These are phyloP conservation scores for Dendrocalamus sinicus DNA, from an alignment of 176 grass and related monocot species.

Conservation along the genomic window DNA sequence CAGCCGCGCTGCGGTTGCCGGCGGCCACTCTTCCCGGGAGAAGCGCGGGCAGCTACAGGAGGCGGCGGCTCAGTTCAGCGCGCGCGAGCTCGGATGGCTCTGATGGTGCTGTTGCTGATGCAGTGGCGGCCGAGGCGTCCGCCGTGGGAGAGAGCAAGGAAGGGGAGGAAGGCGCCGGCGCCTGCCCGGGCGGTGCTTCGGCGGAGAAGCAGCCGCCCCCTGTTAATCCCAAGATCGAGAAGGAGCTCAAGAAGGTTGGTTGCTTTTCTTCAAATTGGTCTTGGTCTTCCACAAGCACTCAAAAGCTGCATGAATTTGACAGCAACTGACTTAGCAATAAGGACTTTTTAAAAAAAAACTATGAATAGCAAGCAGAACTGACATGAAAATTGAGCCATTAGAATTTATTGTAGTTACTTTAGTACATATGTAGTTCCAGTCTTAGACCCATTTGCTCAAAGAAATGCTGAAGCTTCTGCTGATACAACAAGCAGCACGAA, in stretches of 20 bases:
- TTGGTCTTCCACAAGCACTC: neutral
- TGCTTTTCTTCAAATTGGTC: neutral
- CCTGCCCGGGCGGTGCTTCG: conserved; percentile 3
- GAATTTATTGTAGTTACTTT: neutral
- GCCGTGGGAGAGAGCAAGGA: conserved; percentile 34
- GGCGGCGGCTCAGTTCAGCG: neutral
- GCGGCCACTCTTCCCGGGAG: conserved; percentile 5
- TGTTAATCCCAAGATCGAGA: conserved; percentile 67
- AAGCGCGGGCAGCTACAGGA: neutral
- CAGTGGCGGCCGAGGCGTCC: conserved; percentile 47
- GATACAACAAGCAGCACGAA: neutral
- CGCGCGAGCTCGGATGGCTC: conserved; percentile 38
- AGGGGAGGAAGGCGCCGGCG: conserved; percentile 30
- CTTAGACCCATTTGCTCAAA: neutral
- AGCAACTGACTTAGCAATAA: neutral
- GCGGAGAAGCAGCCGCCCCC: conserved; percentile 22
- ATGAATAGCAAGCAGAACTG: neutral
- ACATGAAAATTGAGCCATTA: neutral
- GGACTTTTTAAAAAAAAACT: neutral
- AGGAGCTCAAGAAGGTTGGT: conserved; percentile 90
- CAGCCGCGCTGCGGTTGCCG: conserved; percentile 36
- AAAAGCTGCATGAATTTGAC: neutral
- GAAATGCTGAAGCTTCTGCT: neutral
- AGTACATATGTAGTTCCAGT: neutral
- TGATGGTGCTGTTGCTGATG: conserved; percentile 35